Percentiles rank a stretch among this genome's conserved stretches.
phyloP scores from a whole-genome alignment of 208 protist species.

The Leptomonas seymouri region DNA sequence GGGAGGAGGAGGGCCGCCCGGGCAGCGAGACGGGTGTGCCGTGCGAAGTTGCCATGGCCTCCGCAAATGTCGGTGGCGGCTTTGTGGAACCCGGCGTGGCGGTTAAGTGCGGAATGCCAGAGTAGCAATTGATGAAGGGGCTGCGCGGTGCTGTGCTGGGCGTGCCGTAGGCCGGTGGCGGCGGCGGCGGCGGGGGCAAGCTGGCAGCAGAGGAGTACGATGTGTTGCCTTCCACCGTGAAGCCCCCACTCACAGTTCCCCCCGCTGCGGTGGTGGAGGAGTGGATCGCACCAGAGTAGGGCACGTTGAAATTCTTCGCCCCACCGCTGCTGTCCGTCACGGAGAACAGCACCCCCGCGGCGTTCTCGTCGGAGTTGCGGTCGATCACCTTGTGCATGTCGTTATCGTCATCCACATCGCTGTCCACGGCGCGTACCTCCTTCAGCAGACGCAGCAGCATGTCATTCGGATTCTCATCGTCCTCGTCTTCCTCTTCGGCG shows the following conservation, averaged over 20 bases:
- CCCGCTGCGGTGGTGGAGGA: background rate
- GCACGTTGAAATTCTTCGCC: conserved; percentile 13
- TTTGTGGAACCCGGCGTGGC: conserved; percentile 24
- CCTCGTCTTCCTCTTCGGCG: conserved; percentile 18
- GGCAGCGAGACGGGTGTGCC: conserved; percentile 31
- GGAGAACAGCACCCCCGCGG: conserved; percentile 22
- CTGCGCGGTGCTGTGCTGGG: conserved; percentile 31
- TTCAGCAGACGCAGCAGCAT: conserved; percentile 54
- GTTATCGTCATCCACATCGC: conserved; percentile 28
- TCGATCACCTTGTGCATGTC: conserved; percentile 10
- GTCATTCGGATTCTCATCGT: conserved; percentile 39
- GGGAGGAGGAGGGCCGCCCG: conserved; percentile 25
- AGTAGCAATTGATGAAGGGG: conserved; percentile 45
- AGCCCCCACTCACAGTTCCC: conserved; percentile 26
- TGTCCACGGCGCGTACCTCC: conserved; percentile 42
- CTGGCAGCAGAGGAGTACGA: conserved; percentile 29
- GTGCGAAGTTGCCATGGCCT: conserved; percentile 56
- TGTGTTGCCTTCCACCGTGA: conserved; percentile 54
- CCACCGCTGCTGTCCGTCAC: conserved; percentile 13
- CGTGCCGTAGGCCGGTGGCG: conserved; percentile 40
- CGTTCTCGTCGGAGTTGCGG: conserved; percentile 31
- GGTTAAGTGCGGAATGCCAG: conserved; percentile 35
- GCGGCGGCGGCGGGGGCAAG: conserved; percentile 30
- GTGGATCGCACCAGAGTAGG: conserved; percentile 6
- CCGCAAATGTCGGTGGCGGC: conserved; percentile 69